Evolutionary conservation across 2,329 filamentous ascomycete species (phyloP).

Genomic region (Fusarium torreyae): DNA sequence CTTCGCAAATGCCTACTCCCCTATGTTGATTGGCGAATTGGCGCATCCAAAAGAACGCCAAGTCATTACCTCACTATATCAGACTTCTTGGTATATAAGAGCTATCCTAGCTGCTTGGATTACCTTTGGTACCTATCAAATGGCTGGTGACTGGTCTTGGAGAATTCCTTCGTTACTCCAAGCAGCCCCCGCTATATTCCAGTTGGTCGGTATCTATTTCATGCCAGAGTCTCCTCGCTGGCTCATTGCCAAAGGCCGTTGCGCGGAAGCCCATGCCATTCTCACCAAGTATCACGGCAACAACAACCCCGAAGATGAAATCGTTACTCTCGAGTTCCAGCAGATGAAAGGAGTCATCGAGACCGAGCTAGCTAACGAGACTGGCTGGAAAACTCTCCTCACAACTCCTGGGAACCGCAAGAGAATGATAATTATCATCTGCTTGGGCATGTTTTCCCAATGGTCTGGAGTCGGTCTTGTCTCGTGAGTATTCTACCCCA

Average conservation of each 20-base stretch:
- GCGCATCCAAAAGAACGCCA: conserved; percentile 68
- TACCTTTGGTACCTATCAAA: conserved; percentile 57
- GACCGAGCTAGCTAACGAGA: conserved; percentile 23
- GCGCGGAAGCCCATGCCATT: conserved; percentile 57
- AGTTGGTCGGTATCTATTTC: conserved; percentile 58
- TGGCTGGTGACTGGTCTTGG: conserved; percentile 52
- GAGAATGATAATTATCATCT: conserved; percentile 21
- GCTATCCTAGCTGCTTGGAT: conserved; percentile 60
- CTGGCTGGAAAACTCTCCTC: conserved; percentile 25
- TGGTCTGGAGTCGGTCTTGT: conserved; percentile 38
- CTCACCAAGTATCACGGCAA: conserved; percentile 35
- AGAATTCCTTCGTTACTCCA: conserved; percentile 51
- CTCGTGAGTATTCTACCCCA: conserved; percentile 25
- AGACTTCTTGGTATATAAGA: conserved; percentile 64
- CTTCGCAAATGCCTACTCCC: conserved; percentile 66
- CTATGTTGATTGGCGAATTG: conserved; percentile 68
- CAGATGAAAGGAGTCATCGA: conserved; percentile 42
- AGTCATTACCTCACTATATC: conserved; percentile 67
- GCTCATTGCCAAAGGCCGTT: conserved; percentile 59
- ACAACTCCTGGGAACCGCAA: conserved; percentile 24
- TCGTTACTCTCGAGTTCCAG: conserved; percentile 32
- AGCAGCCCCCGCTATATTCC: conserved; percentile 34
- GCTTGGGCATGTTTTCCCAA: conserved; percentile 40
- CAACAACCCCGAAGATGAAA: not conserved
- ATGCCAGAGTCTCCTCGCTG: conserved; percentile 75